Conservation (phyloP, 305 asterid genomes). For the Andrographis paniculata region DNA sequence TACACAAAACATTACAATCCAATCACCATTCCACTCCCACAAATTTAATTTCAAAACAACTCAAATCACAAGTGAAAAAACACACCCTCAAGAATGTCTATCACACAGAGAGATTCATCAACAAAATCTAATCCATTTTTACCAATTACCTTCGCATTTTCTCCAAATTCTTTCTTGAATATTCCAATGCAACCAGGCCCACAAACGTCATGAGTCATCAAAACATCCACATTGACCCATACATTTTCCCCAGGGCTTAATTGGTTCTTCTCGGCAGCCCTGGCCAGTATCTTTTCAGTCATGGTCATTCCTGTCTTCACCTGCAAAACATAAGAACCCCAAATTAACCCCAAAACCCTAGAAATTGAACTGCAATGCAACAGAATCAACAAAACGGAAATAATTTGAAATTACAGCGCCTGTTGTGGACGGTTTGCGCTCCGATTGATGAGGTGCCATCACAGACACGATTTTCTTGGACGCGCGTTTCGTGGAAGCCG, state of each 20-base stretch:
- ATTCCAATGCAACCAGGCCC: slow-evolving; percentile 82
- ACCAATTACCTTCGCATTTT: slow-evolving; percentile 70
- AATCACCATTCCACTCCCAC: no score
- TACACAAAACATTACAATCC: no score
- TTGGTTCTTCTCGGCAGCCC: slow-evolving; percentile 63
- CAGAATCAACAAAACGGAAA: not conserved
- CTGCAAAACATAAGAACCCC: slow-evolving; percentile 24
- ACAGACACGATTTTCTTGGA: slow-evolving; percentile 55
- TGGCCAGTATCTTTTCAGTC: slow-evolving; percentile 90
- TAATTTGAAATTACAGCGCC: slow-evolving; percentile 72
- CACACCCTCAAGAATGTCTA: no score
- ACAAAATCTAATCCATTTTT: not conserved
- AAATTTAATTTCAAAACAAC: no score
- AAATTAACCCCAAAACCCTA: slow-evolving; percentile 14
- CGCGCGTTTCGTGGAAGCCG: slow-evolving; percentile 33
- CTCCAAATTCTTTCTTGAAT: slow-evolving; percentile 83
- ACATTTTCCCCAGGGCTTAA: slow-evolving; percentile 83
- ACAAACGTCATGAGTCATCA: slow-evolving; percentile 94
- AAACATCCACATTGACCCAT: slow-evolving; percentile 80
- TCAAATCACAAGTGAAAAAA: no score
- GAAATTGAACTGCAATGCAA: slow-evolving; percentile 18
- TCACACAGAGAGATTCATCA: no score
- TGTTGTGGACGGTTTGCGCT: slow-evolving; percentile 68
- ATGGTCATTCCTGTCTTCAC: slow-evolving; percentile 84
- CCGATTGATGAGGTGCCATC: slow-evolving; percentile 74